These are phyloP conservation scores for Elsinoe necatrix DNA, from an alignment of 2,329 filamentous ascomycete genomes.

Conservation along the genomic window DNA sequence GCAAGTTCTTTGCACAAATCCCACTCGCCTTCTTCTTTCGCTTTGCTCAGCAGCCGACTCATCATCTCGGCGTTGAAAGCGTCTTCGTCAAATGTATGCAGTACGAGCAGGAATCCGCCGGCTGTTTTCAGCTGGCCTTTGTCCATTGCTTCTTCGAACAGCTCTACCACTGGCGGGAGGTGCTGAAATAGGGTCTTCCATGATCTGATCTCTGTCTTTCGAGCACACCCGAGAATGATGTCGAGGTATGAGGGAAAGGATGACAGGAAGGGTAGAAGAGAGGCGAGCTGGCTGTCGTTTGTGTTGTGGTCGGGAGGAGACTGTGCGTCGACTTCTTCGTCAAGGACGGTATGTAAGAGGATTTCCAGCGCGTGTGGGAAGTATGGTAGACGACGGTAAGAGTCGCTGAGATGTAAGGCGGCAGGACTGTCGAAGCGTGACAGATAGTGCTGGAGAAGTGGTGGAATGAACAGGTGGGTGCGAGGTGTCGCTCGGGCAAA, in stretches of 20 bases:
- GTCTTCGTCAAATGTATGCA: slow-evolving; percentile 62
- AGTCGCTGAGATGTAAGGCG: slow-evolving; percentile 71
- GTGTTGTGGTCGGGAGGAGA: slow-evolving; percentile 35
- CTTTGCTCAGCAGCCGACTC: slow-evolving; percentile 69
- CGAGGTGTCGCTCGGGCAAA: slow-evolving; percentile 81
- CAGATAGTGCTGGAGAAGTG: slow-evolving; percentile 73
- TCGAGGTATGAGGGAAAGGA: slow-evolving; percentile 73
- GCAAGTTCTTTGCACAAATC: slow-evolving; percentile 92
- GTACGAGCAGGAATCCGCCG: slow-evolving; percentile 87
- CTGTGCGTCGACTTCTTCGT: slow-evolving; percentile 77
- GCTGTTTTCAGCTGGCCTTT: slow-evolving; percentile 86
- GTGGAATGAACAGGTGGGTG: slow-evolving; percentile 89
- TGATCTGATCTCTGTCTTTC: slow-evolving; percentile 90
- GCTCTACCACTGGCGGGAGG: slow-evolving; percentile 76
- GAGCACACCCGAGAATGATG: slow-evolving; percentile 91
- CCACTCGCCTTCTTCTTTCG: slow-evolving; percentile 82
- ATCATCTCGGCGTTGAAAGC: slow-evolving; percentile 54
- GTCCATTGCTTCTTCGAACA: slow-evolving; percentile 87
- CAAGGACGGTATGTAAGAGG: slow-evolving; percentile 82
- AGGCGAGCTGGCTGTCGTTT: slow-evolving; percentile 35
- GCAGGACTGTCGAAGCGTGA: slow-evolving; percentile 66
- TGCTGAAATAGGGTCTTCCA: slow-evolving; percentile 93
- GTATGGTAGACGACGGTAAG: slow-evolving; percentile 81
- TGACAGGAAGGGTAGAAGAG: slow-evolving; percentile 46
- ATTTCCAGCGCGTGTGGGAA: slow-evolving; percentile 90